These are phyloP conservation scores for Leccinum obscurum DNA, from an alignment of 768 basidiomycete genomes.

Conservation along the genomic window DNA sequence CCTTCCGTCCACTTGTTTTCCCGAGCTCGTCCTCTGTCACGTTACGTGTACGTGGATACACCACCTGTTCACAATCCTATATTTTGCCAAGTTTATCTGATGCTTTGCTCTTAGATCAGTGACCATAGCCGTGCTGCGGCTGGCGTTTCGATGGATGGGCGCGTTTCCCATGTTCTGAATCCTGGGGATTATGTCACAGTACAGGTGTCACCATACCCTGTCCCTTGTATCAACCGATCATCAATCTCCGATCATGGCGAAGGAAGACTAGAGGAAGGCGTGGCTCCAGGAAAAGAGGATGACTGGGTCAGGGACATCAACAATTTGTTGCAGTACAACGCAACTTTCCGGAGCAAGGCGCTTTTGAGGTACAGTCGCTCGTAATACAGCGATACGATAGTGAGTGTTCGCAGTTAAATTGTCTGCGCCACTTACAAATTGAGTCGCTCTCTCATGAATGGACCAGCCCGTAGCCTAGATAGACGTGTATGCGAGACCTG, in stretches of 20 bases:
- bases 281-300: slow-evolving; percentile 78
- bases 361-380: slow-evolving; percentile 68
- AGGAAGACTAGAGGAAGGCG: slow-evolving; percentile 57
- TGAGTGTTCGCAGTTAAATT: slow-evolving; percentile 7
- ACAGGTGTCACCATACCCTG: slow-evolving; percentile 82
- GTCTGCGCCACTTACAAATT: background rate
- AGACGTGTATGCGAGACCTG: background rate
- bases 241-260: slow-evolving; percentile 59
- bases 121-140: slow-evolving; percentile 83
- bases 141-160: slow-evolving; percentile 92
- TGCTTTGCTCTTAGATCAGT: slow-evolving; percentile 58
- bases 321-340: slow-evolving; percentile 91
- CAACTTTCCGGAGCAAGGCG: slow-evolving; percentile 91
- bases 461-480: slow-evolving; percentile 6
- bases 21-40: slow-evolving; percentile 79
- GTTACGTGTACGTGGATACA: slow-evolving; percentile 54
- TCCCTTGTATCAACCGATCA: slow-evolving; percentile 90
- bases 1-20: slow-evolving; percentile 89
- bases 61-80: background rate
- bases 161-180: slow-evolving; percentile 76
- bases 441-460: background rate
- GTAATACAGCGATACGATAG: slow-evolving; percentile 13
- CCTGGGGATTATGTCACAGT: slow-evolving; percentile 87
- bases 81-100: slow-evolving; percentile 3
- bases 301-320: slow-evolving; percentile 99